These are phyloP conservation scores for Ceratocystis cacaofunesta DNA, from an alignment of 2,329 filamentous ascomycete genomes.

Conservation along the genomic window DNA sequence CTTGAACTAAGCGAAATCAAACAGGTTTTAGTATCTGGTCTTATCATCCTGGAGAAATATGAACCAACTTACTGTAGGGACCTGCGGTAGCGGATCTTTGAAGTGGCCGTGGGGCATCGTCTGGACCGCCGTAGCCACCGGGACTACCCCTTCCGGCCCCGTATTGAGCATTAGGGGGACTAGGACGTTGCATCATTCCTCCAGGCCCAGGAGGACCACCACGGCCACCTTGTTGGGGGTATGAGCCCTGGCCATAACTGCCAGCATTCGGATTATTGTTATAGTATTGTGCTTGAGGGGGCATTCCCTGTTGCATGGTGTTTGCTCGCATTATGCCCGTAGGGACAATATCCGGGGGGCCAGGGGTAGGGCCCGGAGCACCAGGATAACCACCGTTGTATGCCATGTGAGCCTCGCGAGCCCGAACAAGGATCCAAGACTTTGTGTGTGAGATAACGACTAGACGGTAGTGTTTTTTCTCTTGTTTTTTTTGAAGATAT, in stretches of 20 bases:
- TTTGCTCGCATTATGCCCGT: conserved; percentile 3
- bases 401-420: conserved; percentile 2
- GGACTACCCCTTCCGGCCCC: conserved; percentile 14
- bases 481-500: neutral
- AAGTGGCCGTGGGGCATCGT: neutral
- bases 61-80: neutral
- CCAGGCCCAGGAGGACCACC: conserved; percentile 29
- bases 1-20: neutral
- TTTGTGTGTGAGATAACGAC: neutral
- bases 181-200: conserved; percentile 27
- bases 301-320: neutral
- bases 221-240: conserved; percentile 29
- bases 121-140: conserved; percentile 6
- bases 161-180: conserved; percentile 27
- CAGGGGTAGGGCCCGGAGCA: conserved; percentile 8
- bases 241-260: conserved; percentile 30
- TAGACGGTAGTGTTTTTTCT: too few relatives aligned
- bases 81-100: conserved; percentile 17
- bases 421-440: neutral
- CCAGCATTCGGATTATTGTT: conserved; percentile 34
- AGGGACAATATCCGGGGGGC: conserved; percentile 1
- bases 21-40: neutral
- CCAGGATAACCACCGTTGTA: conserved; percentile 14
- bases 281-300: conserved; percentile 35
- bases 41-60: neutral